Conservation (phyloP, 2,329 filamentous ascomycete species). For the Diaporthe caulivora region DNA sequence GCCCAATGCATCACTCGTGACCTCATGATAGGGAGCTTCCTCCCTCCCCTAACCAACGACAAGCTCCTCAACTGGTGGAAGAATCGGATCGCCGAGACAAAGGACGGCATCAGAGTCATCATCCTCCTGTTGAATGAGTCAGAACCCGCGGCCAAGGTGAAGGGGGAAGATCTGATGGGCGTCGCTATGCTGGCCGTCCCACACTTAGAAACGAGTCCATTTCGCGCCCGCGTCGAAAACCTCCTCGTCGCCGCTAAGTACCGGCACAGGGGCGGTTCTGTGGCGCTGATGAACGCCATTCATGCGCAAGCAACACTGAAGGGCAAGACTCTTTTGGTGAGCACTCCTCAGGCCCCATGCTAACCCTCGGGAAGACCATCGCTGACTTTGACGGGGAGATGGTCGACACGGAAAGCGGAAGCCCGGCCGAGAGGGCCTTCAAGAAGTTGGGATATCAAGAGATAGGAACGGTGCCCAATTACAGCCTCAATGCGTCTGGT, state of each 20-base stretch:
- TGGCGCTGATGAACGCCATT: constrained; percentile 63
- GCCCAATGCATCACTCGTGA: constrained; percentile 70
- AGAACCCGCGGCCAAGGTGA: constrained; percentile 50
- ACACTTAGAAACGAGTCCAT: constrained; percentile 66
- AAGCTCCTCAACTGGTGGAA: constrained; percentile 71
- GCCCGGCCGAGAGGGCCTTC: constrained; percentile 66
- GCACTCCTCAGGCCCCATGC: constrained; percentile 43
- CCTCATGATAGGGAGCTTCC: constrained; percentile 68
- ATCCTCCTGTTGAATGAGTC: constrained; percentile 61
- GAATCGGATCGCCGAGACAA: constrained; percentile 61
- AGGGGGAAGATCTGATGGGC: constrained; percentile 63
- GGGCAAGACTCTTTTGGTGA: constrained; percentile 66
- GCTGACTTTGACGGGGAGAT: constrained; percentile 50
- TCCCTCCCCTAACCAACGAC: constrained; percentile 68
- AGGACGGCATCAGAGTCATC: constrained; percentile 61
- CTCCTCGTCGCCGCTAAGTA: constrained; percentile 67
- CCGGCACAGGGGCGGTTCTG: constrained; percentile 64
- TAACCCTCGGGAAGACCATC: neutral
- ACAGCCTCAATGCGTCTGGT: constrained; percentile 62
- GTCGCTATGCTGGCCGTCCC: constrained; percentile 67
- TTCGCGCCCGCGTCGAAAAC: constrained; percentile 68
- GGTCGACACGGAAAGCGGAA: constrained; percentile 65
- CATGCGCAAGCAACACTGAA: constrained; percentile 64
- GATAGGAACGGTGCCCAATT: constrained; percentile 67
- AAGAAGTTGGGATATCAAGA: constrained; percentile 68